A percentile compares a stretch with the other conserved stretches of the same genome.
phyloP scores from a whole-genome alignment of 202 grass and related monocot species.

The Digitaria exilis region DNA sequence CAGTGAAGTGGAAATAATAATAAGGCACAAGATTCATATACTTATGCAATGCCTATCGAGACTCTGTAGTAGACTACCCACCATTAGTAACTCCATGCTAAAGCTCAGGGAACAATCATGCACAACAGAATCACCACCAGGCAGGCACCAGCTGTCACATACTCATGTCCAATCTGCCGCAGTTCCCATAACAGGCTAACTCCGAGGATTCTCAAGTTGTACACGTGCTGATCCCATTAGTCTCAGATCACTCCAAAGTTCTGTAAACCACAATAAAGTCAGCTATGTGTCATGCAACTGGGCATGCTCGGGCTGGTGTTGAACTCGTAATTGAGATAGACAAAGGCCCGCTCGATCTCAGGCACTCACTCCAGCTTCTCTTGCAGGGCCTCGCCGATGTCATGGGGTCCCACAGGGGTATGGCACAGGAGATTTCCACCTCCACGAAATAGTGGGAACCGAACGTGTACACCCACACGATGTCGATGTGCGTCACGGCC shows the following conservation, averaged over 20 bases:
- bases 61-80: not conserved
- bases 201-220: constrained; percentile 38
- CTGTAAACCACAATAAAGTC: not conserved
- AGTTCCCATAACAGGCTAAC: not conserved
- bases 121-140: not conserved
- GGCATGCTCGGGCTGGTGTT: constrained; percentile 62
- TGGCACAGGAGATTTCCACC: constrained; percentile 71
- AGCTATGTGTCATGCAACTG: constrained; percentile 46
- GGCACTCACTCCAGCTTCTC: constrained; percentile 88
- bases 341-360: constrained; percentile 84
- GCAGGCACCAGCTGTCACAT: not conserved
- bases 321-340: constrained; percentile 70
- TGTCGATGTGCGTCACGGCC: constrained; percentile 86
- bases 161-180: not conserved
- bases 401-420: constrained; percentile 79
- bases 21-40: not conserved
- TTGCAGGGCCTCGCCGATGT: constrained; percentile 79
- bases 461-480: constrained; percentile 84
- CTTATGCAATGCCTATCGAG: not conserved
- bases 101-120: not conserved
- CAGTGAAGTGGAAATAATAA: not conserved
- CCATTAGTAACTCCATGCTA: not conserved
- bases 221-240: not conserved
- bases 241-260: not conserved
- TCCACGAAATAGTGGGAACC: constrained; percentile 89